A percentile compares a stretch with the other conserved stretches of the same genome.
These are phyloP conservation scores for Aeschynomene evenia DNA, from an alignment of 306 rosid genomes.

Conservation along the genomic window DNA sequence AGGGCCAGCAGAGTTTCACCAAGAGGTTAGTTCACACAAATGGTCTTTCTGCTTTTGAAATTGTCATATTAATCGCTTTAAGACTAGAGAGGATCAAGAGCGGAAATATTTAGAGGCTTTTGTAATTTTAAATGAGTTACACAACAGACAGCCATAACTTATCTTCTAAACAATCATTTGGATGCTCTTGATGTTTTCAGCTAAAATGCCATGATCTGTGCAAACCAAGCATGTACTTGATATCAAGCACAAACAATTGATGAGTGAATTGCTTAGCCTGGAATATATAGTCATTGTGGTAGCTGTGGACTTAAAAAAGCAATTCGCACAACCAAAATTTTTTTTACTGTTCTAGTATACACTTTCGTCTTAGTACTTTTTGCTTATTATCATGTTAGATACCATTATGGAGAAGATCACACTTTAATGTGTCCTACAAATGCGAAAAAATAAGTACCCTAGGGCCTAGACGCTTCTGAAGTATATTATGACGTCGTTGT, in stretches of 20 bases:
- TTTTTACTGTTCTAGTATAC: background rate
- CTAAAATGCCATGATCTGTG: background rate
- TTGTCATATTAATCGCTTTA: background rate
- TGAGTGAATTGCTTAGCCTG: background rate
- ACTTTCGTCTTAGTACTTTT: background rate
- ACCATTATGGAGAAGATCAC: background rate
- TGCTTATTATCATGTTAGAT: background rate
- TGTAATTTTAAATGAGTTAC: background rate
- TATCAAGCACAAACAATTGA: background rate
- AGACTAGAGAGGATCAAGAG: background rate
- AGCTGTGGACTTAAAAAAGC: background rate
- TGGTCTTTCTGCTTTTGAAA: slow-evolving; percentile 19
- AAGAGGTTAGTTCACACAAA: slow-evolving; percentile 51
- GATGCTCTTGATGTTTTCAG: background rate
- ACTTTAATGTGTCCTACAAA: no score
- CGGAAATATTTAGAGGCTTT: background rate
- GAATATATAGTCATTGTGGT: background rate
- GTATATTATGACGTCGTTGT: no score
- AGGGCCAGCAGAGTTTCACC: slow-evolving; percentile 66
- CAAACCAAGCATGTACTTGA: background rate
- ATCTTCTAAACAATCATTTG: background rate
- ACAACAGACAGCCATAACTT: background rate
- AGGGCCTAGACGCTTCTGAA: no score
- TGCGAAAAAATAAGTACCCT: no score
- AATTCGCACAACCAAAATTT: background rate